Evolutionary conservation across 2,329 filamentous ascomycete species (phyloP), one percentile per base, ranked within the genome.

Genomic region (Pezicula neosporulosa): DNA sequence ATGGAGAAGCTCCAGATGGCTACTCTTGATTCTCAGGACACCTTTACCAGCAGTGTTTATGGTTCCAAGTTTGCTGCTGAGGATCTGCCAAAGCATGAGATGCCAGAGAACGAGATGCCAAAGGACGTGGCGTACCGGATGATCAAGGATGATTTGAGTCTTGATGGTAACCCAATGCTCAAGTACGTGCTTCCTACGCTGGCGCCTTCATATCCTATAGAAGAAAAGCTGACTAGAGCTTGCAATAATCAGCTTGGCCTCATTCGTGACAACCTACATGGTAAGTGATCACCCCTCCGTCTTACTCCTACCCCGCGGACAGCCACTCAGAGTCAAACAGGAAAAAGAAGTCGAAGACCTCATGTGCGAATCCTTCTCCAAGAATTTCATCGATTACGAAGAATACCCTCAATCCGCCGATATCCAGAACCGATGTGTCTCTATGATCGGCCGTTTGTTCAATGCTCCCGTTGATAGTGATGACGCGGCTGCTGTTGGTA

Each of bases 221-320:
- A 37, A 24, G 39, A 27, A 16, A 28, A 27, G 24, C 50, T 49
- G 27, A 51, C 28, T 44, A 56, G 42, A 54, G 3, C 18, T 64
- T 61, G 0, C 44, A 9, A 60, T 63, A 9, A 60, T 63, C 57
- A 94, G 90, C 70, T 72, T 97, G 63, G 92, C 93, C 28, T 92
- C 87, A 36, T 97, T 97, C 66, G 91, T 96, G 59, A 96, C 92
- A 1, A 97, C 93, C 1, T 97, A 95, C 76, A 97, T 96, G 91
- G 87, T 90, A 76, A 61, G 72, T 24, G 24, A 24, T 56, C 27
- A 21, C 21, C 41, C 18, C 24, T 43, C 41, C 38, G 33, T 21
- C 24, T 10, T 13, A 13, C 16, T 19, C 39, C 8, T 13, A 6
- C 24, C 39, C 16, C 18, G 10, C 6, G 6, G 6, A 6, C 5